Percentiles rank a stretch among this genome's conserved stretches.
Conservation (phyloP, 495 filamentous ascomycete genomes). For the Neurospora sp. region DNA sequence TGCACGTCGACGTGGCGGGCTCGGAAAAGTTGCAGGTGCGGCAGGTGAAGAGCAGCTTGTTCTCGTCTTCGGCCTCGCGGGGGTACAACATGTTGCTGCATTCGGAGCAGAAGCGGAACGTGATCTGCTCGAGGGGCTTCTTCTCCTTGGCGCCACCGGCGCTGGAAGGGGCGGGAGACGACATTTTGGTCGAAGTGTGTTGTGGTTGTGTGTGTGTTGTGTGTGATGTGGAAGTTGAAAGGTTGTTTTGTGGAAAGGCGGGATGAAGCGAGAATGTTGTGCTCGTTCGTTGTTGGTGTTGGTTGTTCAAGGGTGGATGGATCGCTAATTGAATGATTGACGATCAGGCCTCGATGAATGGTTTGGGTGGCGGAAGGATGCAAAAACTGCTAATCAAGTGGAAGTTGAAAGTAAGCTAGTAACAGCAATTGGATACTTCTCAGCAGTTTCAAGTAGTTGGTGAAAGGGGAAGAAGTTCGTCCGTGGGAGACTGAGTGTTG, state of each 20-base stretch:
- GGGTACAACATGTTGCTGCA: conserved; percentile 98
- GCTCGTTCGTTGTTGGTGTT: background rate
- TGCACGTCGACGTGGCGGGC: conserved; percentile 70
- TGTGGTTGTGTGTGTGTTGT: background rate
- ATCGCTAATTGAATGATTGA: background rate
- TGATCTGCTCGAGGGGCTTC: conserved; percentile 63
- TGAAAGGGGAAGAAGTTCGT: background rate
- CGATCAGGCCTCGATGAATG: background rate
- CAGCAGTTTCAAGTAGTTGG: background rate
- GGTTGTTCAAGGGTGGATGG: background rate
- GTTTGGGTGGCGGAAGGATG: background rate
- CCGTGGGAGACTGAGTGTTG: background rate
- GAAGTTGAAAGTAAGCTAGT: background rate
- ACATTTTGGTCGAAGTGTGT: conserved; percentile 30
- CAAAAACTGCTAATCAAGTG: background rate
- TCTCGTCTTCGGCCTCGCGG: conserved; percentile 64
- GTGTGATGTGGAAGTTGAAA: background rate
- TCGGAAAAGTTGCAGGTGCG: conserved; percentile 87
- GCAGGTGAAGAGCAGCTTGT: conserved; percentile 52
- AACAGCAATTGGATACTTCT: background rate
- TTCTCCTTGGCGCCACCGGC: conserved; percentile 35
- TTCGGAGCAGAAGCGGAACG: conserved; percentile 94
- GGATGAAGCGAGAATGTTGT: background rate
- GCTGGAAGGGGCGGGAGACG: conserved; percentile 49
- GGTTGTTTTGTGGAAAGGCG: background rate